Base-by-base conservation (phyloP, 768 basidiomycete genomes). In the Leccinum boreale region DNA sequence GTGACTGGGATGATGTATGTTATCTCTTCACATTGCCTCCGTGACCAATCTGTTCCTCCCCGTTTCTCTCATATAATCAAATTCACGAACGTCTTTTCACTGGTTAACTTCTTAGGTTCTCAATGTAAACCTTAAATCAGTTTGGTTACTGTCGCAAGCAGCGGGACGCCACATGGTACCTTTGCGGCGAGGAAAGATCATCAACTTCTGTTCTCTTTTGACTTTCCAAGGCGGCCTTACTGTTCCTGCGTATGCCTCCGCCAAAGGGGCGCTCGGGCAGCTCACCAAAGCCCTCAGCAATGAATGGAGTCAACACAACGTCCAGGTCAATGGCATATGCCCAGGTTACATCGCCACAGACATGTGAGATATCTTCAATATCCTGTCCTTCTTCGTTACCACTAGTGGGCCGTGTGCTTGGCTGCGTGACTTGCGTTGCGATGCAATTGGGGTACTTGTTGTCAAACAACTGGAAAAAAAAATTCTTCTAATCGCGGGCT, bases 341-440 rank as follows among this genome's bases (percentile, higher is more conserved):
- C 92, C 92, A 29, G 93, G 92, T 31, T 94, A 94, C 73, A 87
- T 95, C 65, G 81, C 82, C 26, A 96, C 93, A 35, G 94, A 96
- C 64, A 94, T 94, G 89, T 91, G 74, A 75, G 59, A 51, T 56
- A 69, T 74, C 58, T 57, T 57, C 57, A 53, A 42, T 60, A 11
- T 19, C n/a, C 14, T 47, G 58, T 63, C 56, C 56, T 57, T 33
- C 4, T 42, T 46, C 53, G 56, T 33, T 45, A 36, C 50, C 28
- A 28, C 28, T 28, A 46, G 21, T 53, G 50, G 36, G 24, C 49
- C 52, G 31, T 46, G 58, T 28, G 42, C 24, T 42, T 57, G 28
- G 11, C 44, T 52, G 45, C 51, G 52, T 62, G 64, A 61, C 45
- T 26, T 19, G 23, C 44, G 51, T 31, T 44, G 23, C 58, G 31